Percentiles rank a stretch among this genome's conserved stretches.
Conservation (phyloP, 2,329 filamentous ascomycete genomes). For the Aureobasidium sp. region DNA sequence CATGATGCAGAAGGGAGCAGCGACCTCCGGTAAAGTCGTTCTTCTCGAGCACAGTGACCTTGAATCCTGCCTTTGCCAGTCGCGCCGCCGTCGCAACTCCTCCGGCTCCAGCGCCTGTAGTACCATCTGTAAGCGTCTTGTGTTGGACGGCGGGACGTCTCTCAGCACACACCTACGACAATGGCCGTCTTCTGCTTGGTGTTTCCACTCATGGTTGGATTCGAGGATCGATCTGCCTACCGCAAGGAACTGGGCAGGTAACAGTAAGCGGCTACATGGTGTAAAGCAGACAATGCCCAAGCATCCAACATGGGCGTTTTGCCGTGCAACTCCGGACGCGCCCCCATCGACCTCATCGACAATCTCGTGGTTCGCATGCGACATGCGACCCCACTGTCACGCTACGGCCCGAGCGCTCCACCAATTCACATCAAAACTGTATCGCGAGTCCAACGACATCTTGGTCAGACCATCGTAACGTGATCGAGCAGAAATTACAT, state of each 20-base stretch:
- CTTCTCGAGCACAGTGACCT: slow-evolving; percentile 71
- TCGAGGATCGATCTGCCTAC: neutral
- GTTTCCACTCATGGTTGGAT: neutral
- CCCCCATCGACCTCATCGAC: neutral
- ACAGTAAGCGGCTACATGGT: slow-evolving; percentile 4
- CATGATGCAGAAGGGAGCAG: slow-evolving; percentile 55
- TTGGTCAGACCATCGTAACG: neutral
- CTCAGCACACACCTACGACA: slow-evolving; percentile 40
- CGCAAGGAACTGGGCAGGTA: neutral
- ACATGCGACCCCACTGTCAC: neutral
- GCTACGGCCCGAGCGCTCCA: neutral
- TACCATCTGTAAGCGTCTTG: slow-evolving; percentile 7
- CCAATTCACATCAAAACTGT: neutral
- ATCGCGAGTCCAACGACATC: neutral
- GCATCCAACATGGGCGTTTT: neutral
- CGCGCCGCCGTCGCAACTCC: slow-evolving; percentile 64
- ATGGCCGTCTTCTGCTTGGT: slow-evolving; percentile 38
- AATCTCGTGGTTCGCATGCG: neutral
- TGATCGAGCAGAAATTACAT: slow-evolving; percentile 4
- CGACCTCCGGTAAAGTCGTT: slow-evolving; percentile 63
- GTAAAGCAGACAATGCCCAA: slow-evolving; percentile 1
- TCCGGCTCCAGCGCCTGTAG: slow-evolving; percentile 57
- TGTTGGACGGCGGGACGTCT: neutral
- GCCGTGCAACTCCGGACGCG: neutral
- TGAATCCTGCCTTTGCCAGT: slow-evolving; percentile 59